Conservation (phyloP, 208 protist species). For the Lotmaria passim region DNA sequence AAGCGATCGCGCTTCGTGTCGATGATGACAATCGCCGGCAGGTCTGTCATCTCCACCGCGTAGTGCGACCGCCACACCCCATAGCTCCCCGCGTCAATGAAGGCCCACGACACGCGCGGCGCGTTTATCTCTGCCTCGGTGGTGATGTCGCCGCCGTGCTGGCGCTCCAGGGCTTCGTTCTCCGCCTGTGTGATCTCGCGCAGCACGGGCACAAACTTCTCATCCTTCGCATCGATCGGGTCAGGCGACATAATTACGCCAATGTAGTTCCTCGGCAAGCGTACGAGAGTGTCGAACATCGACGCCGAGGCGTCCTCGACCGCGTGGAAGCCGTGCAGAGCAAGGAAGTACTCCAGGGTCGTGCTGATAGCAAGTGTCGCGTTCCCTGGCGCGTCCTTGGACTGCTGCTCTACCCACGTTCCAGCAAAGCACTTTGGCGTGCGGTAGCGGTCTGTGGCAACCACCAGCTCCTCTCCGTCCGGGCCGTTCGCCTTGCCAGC, state of each 20-base stretch:
- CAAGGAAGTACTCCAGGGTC: conserved; percentile 53
- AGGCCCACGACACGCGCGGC: conserved; percentile 58
- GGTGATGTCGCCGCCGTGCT: conserved; percentile 22
- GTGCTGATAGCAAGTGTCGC: conserved; percentile 31
- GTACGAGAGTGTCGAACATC: conserved; percentile 51
- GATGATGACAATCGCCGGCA: conserved; percentile 81
- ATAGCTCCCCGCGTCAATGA: conserved; percentile 56
- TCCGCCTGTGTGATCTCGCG: conserved; percentile 64
- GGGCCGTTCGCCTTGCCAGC: conserved; percentile 50
- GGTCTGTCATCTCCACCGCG: conserved; percentile 50
- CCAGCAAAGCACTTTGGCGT: conserved; percentile 70
- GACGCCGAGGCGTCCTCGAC: conserved; percentile 64
- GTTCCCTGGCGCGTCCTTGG: conserved; percentile 4
- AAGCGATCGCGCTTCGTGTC: conserved; percentile 75
- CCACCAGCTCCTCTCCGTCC: conserved; percentile 66
- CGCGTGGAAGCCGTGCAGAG: conserved; percentile 67
- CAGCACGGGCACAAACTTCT: conserved; percentile 69
- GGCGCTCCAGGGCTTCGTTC: conserved; percentile 35
- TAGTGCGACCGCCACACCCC: conserved; percentile 68
- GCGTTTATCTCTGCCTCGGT: conserved; percentile 33
- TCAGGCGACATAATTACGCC: conserved; percentile 68
- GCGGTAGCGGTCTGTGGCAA: conserved; percentile 66
- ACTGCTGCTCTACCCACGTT: conserved; percentile 55
- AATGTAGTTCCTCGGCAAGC: conserved; percentile 63
- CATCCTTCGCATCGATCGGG: conserved; percentile 42